Base-by-base conservation (phyloP, 805 yeast genomes). In the Wickerhamiella allomyrinae region DNA sequence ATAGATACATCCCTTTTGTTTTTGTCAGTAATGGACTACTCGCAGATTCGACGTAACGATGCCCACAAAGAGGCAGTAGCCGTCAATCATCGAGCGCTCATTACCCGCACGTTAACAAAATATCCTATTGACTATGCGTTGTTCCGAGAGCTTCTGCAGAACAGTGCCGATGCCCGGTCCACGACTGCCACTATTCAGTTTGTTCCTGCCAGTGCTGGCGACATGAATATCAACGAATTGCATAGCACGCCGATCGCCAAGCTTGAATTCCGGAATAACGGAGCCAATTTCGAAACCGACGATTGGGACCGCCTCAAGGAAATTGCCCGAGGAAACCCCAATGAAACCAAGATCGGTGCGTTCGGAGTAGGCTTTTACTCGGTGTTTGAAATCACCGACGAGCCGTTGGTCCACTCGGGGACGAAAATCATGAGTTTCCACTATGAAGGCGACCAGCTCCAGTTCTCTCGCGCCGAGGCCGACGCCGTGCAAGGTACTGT, bases 311-410 rank as follows among this genome's bases (percentile, higher is more conserved):
- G 68, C 8, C 50, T 63, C 19, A 47, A 56, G 14, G 68, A 64
- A 38, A 63, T 63, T 37, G 68, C 68, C 5, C 57, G 61, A 36
- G 68, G 68, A 2, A 63, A 63, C 47, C 68, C 68, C 6, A 64
- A 63, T 38, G 68, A 64, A 42, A 44, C 62, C 13, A 63, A 63
- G 40, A 64, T 63, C 24, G 68, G 68, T 10, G 68, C 68, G 2
- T 63, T 63, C 46, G 68, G 68, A 5, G 68, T 63, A 7, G 68
- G 68, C 1, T 80, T 77, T 55, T 81, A 81, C 58, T 72, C 80
- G 2, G 74, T 81, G 34, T 87, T 80, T 31, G 89, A 82, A 53
- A 75, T 81, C 74, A 79, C 81, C 47, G 86, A 81, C 53, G 85
- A 79, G 54, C 89, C 93, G 3, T 58, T 77, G 52, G 73, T 81